These are phyloP conservation scores for Pyricularia grisea DNA, from an alignment of 2,329 filamentous ascomycete species.

Conservation along the genomic window DNA sequence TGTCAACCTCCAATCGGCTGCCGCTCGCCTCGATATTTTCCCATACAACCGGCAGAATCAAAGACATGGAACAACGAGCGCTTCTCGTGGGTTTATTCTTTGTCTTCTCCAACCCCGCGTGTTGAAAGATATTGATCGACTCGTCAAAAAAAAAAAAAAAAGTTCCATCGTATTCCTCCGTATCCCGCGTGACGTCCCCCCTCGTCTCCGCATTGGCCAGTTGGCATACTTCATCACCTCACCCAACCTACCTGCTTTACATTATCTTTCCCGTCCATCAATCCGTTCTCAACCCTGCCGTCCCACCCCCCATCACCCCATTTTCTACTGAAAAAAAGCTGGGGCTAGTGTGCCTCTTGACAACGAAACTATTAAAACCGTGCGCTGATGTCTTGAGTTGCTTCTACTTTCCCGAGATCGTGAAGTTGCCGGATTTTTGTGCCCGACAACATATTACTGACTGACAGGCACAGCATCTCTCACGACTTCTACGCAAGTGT, in stretches of 20 bases:
- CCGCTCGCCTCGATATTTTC: neutral
- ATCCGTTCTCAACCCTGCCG: neutral
- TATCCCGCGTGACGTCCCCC: neutral
- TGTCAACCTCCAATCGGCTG: neutral
- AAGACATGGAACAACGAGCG: neutral
- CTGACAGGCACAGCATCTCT: neutral
- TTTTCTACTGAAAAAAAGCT: neutral
- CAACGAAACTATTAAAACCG: neutral
- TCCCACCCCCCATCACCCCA: neutral
- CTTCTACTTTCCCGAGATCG: neutral
- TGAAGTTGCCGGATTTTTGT: neutral
- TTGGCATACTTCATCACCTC: neutral
- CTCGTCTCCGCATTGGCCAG: neutral
- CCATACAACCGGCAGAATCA: neutral
- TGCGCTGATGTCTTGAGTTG: neutral
- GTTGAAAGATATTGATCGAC: neutral
- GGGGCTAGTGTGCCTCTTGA: neutral
- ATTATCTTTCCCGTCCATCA: neutral
- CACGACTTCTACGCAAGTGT: neutral
- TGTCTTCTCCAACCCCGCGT: neutral
- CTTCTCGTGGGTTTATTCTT: neutral
- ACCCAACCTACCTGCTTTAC: neutral
- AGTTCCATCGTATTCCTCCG: neutral
- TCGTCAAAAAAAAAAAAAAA: neutral
- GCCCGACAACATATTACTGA: neutral